A percentile compares a stretch with the other conserved stretches of the same genome.
phyloP scores from a whole-genome alignment of 345 rosid species.

The Brassica carinata region DNA sequence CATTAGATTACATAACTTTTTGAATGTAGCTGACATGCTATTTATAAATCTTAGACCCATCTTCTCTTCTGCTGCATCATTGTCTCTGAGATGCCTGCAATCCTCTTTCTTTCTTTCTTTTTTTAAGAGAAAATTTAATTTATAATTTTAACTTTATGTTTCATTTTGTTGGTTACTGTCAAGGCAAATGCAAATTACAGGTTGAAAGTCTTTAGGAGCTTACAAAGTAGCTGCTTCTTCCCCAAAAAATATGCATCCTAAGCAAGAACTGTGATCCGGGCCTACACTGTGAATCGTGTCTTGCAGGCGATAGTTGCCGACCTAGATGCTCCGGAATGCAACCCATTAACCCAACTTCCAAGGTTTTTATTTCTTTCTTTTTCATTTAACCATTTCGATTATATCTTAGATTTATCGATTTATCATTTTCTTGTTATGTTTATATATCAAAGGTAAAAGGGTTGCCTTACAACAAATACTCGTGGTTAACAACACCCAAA shows the following conservation, averaged over 20 bases:
- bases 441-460: slow-evolving; percentile 48
- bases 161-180: slow-evolving; percentile 1
- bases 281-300: slow-evolving; percentile 71
- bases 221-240: slow-evolving; percentile 23
- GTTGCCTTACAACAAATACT: slow-evolving; percentile 74
- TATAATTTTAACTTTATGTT: background rate
- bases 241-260: slow-evolving; percentile 51
- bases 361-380: slow-evolving; percentile 40
- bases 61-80: background rate
- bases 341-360: slow-evolving; percentile 60
- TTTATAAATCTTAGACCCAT: background rate
- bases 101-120: background rate
- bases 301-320: slow-evolving; percentile 59
- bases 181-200: background rate
- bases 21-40: too few species aligned
- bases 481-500: slow-evolving; percentile 95
- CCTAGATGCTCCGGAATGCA: slow-evolving; percentile 71
- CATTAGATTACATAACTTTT: background rate
- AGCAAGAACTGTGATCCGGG: slow-evolving; percentile 61
- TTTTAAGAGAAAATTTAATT: slow-evolving; percentile 4
- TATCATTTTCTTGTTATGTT: background rate
- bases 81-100: slow-evolving; percentile 26
- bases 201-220: slow-evolving; percentile 12
- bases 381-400: background rate
- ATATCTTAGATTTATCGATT: background rate